Evolutionary conservation across 2,329 filamentous ascomycete species (phyloP).

Genomic region (Talaromyces sp.): DNA sequence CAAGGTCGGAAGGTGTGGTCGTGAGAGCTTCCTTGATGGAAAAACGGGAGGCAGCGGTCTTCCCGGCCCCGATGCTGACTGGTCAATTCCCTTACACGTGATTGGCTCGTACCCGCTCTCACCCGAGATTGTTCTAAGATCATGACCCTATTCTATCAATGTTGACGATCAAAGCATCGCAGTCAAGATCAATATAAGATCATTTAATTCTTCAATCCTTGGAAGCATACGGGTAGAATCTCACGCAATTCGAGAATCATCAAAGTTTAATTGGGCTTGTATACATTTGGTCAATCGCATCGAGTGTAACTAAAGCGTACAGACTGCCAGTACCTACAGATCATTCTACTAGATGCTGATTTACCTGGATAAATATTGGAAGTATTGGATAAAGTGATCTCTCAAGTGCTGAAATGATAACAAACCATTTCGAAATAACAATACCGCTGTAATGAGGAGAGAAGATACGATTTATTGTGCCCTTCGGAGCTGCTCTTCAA

Average conservation of each 20-base stretch:
- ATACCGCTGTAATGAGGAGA: too few relatives aligned
- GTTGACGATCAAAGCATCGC: too few relatives aligned
- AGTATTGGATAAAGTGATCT: not conserved
- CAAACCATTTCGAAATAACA: too few relatives aligned
- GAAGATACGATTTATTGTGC: conserved; percentile 6
- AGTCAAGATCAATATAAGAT: too few relatives aligned
- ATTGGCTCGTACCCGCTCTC: conserved; percentile 31
- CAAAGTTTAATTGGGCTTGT: too few relatives aligned
- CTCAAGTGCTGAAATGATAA: not conserved
- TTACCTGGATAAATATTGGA: not conserved
- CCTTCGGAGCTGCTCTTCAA: conserved; percentile 56
- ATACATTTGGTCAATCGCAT: not conserved
- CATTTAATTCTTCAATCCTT: too few relatives aligned
- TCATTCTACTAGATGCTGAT: not conserved
- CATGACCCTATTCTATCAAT: not conserved
- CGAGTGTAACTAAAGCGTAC: not conserved
- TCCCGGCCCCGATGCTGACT: conserved; percentile 35
- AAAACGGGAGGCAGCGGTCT: conserved; percentile 37
- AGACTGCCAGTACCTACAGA: not conserved
- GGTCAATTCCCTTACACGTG: conserved; percentile 39
- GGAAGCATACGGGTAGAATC: not conserved
- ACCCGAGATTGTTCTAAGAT: conserved; percentile 17
- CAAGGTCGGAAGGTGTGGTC: conserved; percentile 32
- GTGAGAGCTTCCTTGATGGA: conserved; percentile 32
- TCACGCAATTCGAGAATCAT: not conserved